Evolutionary conservation across 352 stramenopile species (phyloP), one percentile per base, ranked within the genome.

Genomic region (Phytopythium aichiense): DNA sequence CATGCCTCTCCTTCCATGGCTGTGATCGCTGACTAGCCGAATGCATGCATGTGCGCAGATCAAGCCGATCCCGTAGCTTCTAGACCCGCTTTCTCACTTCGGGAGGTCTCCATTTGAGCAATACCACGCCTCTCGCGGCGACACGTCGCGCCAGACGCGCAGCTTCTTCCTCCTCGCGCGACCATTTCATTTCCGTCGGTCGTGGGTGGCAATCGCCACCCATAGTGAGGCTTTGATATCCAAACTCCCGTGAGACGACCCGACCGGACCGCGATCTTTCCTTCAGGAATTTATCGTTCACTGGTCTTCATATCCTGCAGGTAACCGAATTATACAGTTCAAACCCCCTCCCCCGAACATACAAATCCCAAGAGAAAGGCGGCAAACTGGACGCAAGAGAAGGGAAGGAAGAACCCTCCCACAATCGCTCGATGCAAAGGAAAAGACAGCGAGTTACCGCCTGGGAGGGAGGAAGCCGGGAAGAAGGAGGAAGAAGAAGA

Each of bases 1-100:
- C 30, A 33, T 22, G 7, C 25, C 22, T 54, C 23, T 9, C 35
- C 46, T 12, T 20, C n/a, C 20, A 56, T 46, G 13, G 7, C 64
- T n/a, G 0, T 15, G 38, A 30, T 40, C 9, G 22, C 30, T 45
- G 35, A 58, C 31, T 22, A 33, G 23, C 2, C 33, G 35, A 23
- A 0, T 45, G 30, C 18, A n/a, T 58, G 15, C 5, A 4, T 31
- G 61, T 7, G 28, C 42, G 16, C 61, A 99, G 79, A 95, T 98
- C 68, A 98, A 97, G 65, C 94, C 94, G 20, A 98, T 98, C 74
- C 91, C 91, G 48, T 96, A 88, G 65, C n/a, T 23, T 48, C 15
- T 58, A 35, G 53, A 35, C 22, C 35, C 12, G 16, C n/a, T 12
- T 13, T 25, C 22, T 22, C 22, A 2, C 31, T 0, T 16, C 11